Evolutionary conservation across 805 yeast genomes (phyloP).

Genomic region (Hanseniaspora mollemarum): DNA sequence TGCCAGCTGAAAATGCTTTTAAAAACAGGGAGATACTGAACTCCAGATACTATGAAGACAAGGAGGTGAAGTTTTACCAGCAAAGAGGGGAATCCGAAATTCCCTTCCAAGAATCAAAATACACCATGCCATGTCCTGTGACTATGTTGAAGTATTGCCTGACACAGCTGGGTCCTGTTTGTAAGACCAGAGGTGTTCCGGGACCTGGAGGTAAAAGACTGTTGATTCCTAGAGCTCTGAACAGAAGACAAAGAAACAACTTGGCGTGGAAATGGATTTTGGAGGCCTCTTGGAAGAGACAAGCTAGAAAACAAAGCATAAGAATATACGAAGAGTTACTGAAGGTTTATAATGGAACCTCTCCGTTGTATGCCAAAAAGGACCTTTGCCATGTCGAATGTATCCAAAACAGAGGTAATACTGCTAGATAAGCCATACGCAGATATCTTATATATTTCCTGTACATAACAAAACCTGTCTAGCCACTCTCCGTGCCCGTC

Average conservation of each 20-base stretch:
- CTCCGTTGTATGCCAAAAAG: conserved; percentile 75
- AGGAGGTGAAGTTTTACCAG: not conserved
- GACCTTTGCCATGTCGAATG: conserved; percentile 76
- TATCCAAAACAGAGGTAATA: conserved; percentile 43
- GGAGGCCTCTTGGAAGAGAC: conserved; percentile 71
- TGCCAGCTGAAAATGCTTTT: conserved; percentile 5
- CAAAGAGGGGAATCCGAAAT: not conserved
- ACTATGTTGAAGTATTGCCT: conserved; percentile 58
- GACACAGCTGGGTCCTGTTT: conserved; percentile 80
- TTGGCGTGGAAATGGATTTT: conserved; percentile 84
- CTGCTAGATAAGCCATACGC: not conserved
- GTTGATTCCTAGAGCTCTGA: conserved; percentile 72
- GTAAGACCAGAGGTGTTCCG: conserved; percentile 35
- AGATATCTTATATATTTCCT: not conserved
- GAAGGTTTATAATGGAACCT: conserved; percentile 62
- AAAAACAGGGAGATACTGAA: not conserved
- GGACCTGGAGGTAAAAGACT: conserved; percentile 63
- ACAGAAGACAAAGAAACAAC: conserved; percentile 70
- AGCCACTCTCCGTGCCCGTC: no score
- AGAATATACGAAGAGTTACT: conserved; percentile 83
- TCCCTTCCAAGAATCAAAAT: not conserved
- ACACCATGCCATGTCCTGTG: conserved; percentile 40
- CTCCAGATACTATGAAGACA: not conserved
- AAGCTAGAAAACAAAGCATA: conserved; percentile 70
- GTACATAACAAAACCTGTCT: conserved; percentile 23